Base-by-base conservation (phyloP, 2,329 filamentous ascomycete species). In the Trichophyton schoenleinii region DNA sequence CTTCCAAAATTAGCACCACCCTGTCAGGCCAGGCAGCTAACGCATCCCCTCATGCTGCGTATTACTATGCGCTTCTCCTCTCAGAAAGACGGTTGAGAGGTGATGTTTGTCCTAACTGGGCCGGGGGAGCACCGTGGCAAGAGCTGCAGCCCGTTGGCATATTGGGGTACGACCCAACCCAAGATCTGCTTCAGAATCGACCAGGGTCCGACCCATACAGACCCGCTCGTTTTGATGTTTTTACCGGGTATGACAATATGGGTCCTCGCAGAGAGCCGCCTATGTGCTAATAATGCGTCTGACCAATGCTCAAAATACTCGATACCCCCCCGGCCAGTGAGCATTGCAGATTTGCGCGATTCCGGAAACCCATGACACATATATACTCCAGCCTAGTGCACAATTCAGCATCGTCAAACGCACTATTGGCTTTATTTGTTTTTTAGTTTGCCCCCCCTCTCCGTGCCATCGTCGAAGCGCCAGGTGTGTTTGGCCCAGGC, bases 321-420 rank as follows among this genome's bases (percentile, higher is more conserved):
- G 25, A 58, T 58, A 53, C 49, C 34, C 38, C 38, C 28, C 28
- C 28, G 28, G 38, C 55, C 55, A 58, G 34, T 58, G 34, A 58
- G 55, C 34, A 34, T 58, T 44, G 55, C 38, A 42, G 55, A 58
- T 58, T 58, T 58, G 55, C 55, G 55, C 55, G 55, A 58, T 58
- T 58, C 55, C 55, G 55, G 38, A 41, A 58, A 41, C 38, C 34
- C 34, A 58, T 58, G 55, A 58, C 55, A 58, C 55, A 58, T 41
- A 58, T 58, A 41, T 58, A 44, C 55, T 44, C 31, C 31, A 58
- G 55, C 28, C 55, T 58, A 44, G 55, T 41, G 55, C 55, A 58
- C 55, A 58, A 58, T 58, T 44, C 31, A 58, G 31, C 55, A 58
- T 58, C n/a, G 11, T 58, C 55, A 58, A 53, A 53, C 49, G 49